phyloP scores from a whole-genome alignment of 129 eudicot genomes.

The Pittosporum tobira region DNA sequence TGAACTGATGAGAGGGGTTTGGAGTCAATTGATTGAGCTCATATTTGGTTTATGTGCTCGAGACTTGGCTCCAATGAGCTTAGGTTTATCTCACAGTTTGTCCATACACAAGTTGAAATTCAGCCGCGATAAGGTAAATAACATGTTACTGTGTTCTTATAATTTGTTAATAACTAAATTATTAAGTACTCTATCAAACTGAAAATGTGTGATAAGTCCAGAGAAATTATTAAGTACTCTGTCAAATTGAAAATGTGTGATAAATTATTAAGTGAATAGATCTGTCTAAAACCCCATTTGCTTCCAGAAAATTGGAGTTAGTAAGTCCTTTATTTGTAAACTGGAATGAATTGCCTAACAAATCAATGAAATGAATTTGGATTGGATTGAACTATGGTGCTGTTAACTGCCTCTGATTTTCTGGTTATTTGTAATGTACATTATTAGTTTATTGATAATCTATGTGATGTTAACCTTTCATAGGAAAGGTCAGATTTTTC shows the following conservation, averaged over 20 bases:
- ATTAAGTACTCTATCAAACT: not conserved
- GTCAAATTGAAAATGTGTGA: not conserved
- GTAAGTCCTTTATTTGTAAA: too few relatives aligned
- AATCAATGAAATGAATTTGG: too few relatives aligned
- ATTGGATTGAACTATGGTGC: conserved; percentile 49
- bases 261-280: not conserved
- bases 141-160: not conserved
- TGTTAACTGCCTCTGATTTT: conserved; percentile 5
- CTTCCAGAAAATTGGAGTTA: too few relatives aligned
- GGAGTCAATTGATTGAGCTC: conserved; percentile 74
- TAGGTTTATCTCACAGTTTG: conserved; percentile 68
- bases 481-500: too few relatives aligned
- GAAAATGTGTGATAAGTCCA: not conserved
- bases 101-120: conserved; percentile 65
- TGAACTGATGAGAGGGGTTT: conserved; percentile 89
- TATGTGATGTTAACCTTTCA: not conserved
- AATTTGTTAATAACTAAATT: not conserved
- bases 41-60: conserved; percentile 64
- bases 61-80: conserved; percentile 74
- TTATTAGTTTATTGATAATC: not conserved
- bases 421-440: not conserved
- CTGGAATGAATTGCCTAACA: too few relatives aligned
- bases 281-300: too few relatives aligned
- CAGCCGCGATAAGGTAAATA: conserved; percentile 60
- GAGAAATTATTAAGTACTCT: not conserved